Percentiles rank a stretch among this genome's conserved stretches.
Evolutionary conservation across 305 asterid species (phyloP).

Genomic region (Nicotiana rustica): DNA sequence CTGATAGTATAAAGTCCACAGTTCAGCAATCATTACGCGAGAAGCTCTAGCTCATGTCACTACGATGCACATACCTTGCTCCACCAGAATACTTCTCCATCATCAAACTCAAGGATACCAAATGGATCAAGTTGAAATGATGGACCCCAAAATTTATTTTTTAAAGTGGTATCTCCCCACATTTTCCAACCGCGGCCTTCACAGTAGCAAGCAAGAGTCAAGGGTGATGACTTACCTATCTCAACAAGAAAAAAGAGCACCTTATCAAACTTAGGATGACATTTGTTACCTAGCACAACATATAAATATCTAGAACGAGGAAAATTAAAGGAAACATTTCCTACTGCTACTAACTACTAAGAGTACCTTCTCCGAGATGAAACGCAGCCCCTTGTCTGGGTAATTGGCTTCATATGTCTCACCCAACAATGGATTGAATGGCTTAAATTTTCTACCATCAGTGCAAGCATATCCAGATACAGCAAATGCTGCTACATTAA

Average conservation of each 20-base stretch:
- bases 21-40: conserved; percentile 6
- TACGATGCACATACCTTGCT: conserved; percentile 38
- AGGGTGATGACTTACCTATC: conserved; percentile 53
- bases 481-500: conserved; percentile 51
- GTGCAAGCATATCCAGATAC: conserved; percentile 47
- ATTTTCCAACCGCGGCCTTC: conserved; percentile 49
- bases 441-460: conserved; percentile 46
- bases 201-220: conserved; percentile 48
- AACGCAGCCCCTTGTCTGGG: conserved; percentile 45
- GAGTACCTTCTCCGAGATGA: conserved; percentile 46
- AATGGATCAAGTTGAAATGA: conserved; percentile 49
- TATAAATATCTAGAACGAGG: not conserved
- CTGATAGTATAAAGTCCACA: conserved; percentile 31
- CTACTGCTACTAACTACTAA: conserved; percentile 7
- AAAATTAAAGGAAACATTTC: not conserved
- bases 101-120: conserved; percentile 49
- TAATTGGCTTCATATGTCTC: conserved; percentile 50
- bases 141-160: conserved; percentile 49
- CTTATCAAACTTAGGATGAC: not conserved
- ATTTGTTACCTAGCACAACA: not conserved
- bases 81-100: conserved; percentile 49
- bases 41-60: not conserved
- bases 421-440: conserved; percentile 50
- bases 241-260: conserved; percentile 8
- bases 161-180: conserved; percentile 45